Base-by-base conservation (phyloP, 352 stramenopile genomes). In the Phytophthora foliorum region DNA sequence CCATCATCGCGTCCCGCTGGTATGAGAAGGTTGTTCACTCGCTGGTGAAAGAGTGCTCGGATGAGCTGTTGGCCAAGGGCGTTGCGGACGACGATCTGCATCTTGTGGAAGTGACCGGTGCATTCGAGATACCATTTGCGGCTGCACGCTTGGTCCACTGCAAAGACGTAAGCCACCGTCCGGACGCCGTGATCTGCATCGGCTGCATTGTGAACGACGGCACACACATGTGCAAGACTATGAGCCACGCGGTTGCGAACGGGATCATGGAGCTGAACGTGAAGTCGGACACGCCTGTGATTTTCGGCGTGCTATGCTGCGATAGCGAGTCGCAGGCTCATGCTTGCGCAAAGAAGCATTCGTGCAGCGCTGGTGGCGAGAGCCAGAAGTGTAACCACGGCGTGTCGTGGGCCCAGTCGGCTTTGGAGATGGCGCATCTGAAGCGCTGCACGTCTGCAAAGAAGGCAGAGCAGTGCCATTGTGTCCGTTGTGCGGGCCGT, bases 171-270 rank as follows among this genome's bases (percentile, higher is more conserved):
- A 69, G 52, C 19, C 90, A 89, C 21, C 69, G 69, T 3, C 87
- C 99, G 17, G 97, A 99, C 77, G 96, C 94, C 14, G 96, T 99
- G 54, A 88, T 99, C 54, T 98, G 91, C 72, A 88, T 98, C 55
- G 98, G 98, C 11, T 98, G 93, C 66, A 88, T 98, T 57, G 86
- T 97, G 57, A 98, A 98, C 52, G 97, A 97, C 24, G 92, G 96
- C 16, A 99, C 97, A 17, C 97, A 98, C 80, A 94, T 98, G 74
- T 99, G 98, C 73, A 96, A 99, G 87, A 99, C 98, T 72, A 99
- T 99, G 78, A 92, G 89, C 52, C 91, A 99, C 52, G 90, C 97
- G 31, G 89, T 98, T 21, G 81, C 93, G 22, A 92, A 93, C 72
- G 97, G 94, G 32, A 91, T 99, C 62, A 99, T 99, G 97, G 93